These are phyloP conservation scores for Gamarada debralockiae DNA, from an alignment of 495 filamentous ascomycete species.

Conservation along the genomic window DNA sequence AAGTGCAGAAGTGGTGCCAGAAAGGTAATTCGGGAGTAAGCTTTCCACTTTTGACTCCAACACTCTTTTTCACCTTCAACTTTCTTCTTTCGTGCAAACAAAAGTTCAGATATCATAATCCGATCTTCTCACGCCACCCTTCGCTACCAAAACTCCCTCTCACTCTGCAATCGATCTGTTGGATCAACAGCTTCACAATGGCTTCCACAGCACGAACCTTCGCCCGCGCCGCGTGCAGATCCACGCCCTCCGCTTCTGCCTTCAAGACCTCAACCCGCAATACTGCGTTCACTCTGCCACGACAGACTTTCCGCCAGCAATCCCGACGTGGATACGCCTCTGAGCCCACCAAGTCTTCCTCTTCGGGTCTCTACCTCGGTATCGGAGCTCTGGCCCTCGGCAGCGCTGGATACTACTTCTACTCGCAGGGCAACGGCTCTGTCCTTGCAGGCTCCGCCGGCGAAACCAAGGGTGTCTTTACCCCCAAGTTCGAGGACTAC, in stretches of 20 bases:
- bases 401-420: conserved; percentile 69
- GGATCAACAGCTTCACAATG: conserved; percentile 10
- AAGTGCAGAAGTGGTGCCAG: too few species aligned
- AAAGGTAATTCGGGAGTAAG: too few species aligned
- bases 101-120: too few species aligned
- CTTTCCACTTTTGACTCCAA: not conserved
- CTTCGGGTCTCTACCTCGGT: conserved; percentile 45
- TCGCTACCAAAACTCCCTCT: not conserved
- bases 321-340: conserved; percentile 76
- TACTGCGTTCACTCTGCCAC: conserved; percentile 43
- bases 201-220: conserved; percentile 20
- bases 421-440: conserved; percentile 50
- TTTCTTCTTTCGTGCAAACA: not conserved
- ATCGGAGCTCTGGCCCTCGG: conserved; percentile 50
- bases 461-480: conserved; percentile 55
- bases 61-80: not conserved
- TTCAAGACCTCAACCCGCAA: conserved; percentile 41
- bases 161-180: not conserved
- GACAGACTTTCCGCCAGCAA: conserved; percentile 59
- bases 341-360: conserved; percentile 46
- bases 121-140: too few species aligned
- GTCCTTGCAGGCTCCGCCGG: conserved; percentile 34
- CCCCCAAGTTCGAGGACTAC: conserved; percentile 81
- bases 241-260: conserved; percentile 19
- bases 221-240: conserved; percentile 20